Percentiles rank a stretch among this genome's conserved stretches.
Conservation (phyloP, 495 filamentous ascomycete species). For the Penicillium diatomitis region DNA sequence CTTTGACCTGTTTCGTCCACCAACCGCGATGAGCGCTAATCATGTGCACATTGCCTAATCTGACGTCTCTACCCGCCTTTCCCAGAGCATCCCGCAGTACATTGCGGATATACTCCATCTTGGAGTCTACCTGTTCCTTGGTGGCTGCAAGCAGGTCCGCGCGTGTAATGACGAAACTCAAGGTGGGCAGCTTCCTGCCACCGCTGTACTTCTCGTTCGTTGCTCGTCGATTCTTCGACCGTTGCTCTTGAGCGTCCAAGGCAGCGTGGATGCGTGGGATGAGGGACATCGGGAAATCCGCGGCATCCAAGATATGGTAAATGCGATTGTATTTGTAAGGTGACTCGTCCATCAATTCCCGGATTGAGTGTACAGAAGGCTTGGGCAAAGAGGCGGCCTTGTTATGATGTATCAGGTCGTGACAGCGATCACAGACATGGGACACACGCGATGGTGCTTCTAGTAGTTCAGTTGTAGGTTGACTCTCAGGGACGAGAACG, state of each 20-base stretch:
- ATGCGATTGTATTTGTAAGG: constrained; percentile 83
- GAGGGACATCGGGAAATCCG: constrained; percentile 91
- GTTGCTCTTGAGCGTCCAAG: constrained; percentile 54
- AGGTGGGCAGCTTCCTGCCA: constrained; percentile 49
- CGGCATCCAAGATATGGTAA: constrained; percentile 96
- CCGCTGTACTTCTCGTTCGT: constrained; percentile 50
- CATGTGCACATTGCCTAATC: constrained; percentile 74
- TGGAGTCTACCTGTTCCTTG: constrained; percentile 66
- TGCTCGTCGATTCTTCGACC: constrained; percentile 68
- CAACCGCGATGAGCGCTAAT: constrained; percentile 75
- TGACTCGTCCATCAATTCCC: constrained; percentile 73
- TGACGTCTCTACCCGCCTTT: constrained; percentile 46
- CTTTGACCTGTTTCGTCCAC: constrained; percentile 83
- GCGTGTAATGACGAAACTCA: constrained; percentile 85
- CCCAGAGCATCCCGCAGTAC: constrained; percentile 67
- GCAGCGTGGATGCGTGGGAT: constrained; percentile 52
- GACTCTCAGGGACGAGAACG: constrained; percentile 18
- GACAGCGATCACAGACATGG: constrained; percentile 76
- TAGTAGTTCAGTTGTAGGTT: constrained; percentile 9
- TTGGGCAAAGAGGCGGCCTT: constrained; percentile 60
- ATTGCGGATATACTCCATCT: constrained; percentile 73
- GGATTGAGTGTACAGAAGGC: constrained; percentile 67
- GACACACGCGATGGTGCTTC: constrained; percentile 8
- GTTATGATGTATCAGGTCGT: constrained; percentile 66
- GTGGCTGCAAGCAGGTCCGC: constrained; percentile 75